These are phyloP conservation scores for Cercospora sp. DNA, from an alignment of 2,329 filamentous ascomycete genomes.

Conservation along the genomic window DNA sequence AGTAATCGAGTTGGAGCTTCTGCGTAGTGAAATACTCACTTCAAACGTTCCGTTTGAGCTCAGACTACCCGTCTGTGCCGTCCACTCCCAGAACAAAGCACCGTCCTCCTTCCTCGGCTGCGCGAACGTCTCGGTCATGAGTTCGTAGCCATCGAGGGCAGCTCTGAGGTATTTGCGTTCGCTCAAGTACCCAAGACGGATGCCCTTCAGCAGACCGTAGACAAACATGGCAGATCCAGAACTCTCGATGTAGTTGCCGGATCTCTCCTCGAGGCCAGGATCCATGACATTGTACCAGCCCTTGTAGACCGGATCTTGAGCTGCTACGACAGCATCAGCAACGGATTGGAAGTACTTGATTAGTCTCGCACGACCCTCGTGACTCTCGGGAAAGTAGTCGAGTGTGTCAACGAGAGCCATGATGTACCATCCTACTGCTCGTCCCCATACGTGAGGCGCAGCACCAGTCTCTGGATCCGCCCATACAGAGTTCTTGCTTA, in stretches of 20 bases:
- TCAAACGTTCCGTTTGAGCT: conserved; percentile 53
- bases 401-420: conserved; percentile 54
- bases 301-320: conserved; percentile 37
- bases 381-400: conserved; percentile 37
- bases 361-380: conserved; percentile 36
- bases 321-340: conserved; percentile 42
- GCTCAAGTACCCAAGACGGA: conserved; percentile 42
- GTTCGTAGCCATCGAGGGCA: conserved; percentile 47
- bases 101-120: conserved; percentile 47
- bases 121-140: conserved; percentile 51
- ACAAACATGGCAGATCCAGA: conserved; percentile 60
- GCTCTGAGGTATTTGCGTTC: conserved; percentile 23
- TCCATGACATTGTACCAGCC: conserved; percentile 59
- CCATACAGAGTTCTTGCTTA: conserved; percentile 51
- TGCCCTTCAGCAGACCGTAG: conserved; percentile 53
- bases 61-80: conserved; percentile 55
- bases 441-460: conserved; percentile 55
- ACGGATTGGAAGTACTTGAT: conserved; percentile 42
- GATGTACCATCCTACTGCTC: conserved; percentile 57
- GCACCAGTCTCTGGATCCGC: conserved; percentile 53
- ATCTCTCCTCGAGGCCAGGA: conserved; percentile 41
- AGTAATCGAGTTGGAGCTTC: background rate
- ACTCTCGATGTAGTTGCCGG: conserved; percentile 61
- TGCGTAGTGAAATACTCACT: conserved; percentile 36
- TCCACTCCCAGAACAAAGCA: conserved; percentile 53